Conservation (phyloP, 805 yeast genomes). For the Candida nemodendra region DNA sequence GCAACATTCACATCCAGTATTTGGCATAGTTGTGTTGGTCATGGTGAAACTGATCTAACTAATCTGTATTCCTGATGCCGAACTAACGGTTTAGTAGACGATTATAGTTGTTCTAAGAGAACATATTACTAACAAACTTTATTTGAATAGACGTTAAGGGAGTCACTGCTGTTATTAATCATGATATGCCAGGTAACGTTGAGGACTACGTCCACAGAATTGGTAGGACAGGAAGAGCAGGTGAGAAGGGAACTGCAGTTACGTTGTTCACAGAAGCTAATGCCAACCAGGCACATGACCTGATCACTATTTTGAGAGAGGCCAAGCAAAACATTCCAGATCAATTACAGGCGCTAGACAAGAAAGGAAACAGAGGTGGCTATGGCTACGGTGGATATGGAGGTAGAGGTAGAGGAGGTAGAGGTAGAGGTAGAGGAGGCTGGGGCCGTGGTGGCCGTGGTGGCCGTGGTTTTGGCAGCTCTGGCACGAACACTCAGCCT, state of each 20-base stretch:
- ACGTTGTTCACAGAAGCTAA: slow-evolving; percentile 90
- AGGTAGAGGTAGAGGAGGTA: slow-evolving; percentile 46
- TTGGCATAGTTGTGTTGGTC: too few relatives aligned
- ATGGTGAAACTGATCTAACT: too few relatives aligned
- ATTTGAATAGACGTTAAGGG: slow-evolving; percentile 86
- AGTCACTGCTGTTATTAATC: slow-evolving; percentile 88
- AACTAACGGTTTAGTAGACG: too few relatives aligned
- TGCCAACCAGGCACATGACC: slow-evolving; percentile 84
- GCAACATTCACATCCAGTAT: too few relatives aligned
- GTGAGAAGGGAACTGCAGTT: slow-evolving; percentile 91
- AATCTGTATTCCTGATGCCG: too few relatives aligned
- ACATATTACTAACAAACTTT: slow-evolving; percentile 16
- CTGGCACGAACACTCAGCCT: slow-evolving; percentile 51
- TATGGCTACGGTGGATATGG: slow-evolving; percentile 57
- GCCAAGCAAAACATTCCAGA: slow-evolving; percentile 91
- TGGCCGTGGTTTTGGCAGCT: slow-evolving; percentile 34
- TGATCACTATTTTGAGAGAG: slow-evolving; percentile 87
- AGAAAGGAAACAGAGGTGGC: slow-evolving; percentile 68
- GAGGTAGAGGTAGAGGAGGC: slow-evolving; percentile 49
- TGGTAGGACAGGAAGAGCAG: slow-evolving; percentile 99
- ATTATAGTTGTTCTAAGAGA: too few relatives aligned
- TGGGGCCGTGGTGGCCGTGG: slow-evolving; percentile 36
- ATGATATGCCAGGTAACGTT: slow-evolving; percentile 96
- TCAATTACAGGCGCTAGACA: slow-evolving; percentile 71
- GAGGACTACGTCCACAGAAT: slow-evolving; percentile 99